Conservation (phyloP, 2,329 filamentous ascomycete genomes). For the Colletotrichum incanum region DNA sequence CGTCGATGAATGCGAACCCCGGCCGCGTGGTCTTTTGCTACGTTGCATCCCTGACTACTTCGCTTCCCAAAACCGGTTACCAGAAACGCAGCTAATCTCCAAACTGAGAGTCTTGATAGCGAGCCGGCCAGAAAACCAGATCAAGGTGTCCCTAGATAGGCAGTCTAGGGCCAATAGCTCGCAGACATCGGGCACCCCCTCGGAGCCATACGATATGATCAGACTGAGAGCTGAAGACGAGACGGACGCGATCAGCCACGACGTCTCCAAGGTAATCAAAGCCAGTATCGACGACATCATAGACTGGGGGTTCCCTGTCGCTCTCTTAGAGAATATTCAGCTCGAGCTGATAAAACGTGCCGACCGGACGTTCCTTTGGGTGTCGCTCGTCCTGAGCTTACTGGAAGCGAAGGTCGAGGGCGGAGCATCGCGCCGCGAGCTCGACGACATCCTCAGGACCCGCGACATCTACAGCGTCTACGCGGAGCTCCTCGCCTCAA, state of each 20-base stretch:
- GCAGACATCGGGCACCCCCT: neutral
- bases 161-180: neutral
- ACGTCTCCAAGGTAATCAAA: neutral
- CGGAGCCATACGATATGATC: neutral
- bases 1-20: conserved; percentile 4
- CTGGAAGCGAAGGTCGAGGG: conserved; percentile 37
- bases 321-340: conserved; percentile 34
- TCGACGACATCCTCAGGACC: conserved; percentile 40
- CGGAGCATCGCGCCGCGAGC: conserved; percentile 40
- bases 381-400: conserved; percentile 43
- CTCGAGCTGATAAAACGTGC: conserved; percentile 39
- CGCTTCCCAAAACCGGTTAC: neutral
- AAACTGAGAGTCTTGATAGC: neutral
- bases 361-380: conserved; percentile 47
- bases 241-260: neutral
- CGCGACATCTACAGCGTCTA: conserved; percentile 43
- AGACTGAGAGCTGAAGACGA: neutral
- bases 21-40: neutral
- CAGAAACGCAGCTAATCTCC: neutral
- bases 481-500: conserved; percentile 39
- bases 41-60: neutral
- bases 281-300: conserved; percentile 34
- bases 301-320: conserved; percentile 31
- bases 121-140: neutral
- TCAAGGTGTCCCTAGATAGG: neutral